Conservation (phyloP, 208 protist genomes). For the Angomonas desouzai region DNA sequence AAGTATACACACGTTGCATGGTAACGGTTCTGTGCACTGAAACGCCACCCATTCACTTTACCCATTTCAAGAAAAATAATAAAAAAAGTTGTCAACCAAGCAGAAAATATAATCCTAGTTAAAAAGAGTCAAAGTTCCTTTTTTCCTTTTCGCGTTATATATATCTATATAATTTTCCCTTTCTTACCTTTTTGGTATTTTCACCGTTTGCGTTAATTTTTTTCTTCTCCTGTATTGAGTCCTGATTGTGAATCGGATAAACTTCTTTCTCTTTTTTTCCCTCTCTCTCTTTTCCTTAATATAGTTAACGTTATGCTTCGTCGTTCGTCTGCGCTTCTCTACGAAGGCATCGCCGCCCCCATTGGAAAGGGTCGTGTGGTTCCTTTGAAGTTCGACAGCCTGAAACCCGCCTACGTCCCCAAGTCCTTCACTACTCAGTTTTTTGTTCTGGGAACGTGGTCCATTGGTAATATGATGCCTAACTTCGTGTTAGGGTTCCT, state of each 20-base stretch:
- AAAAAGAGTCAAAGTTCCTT: constrained; percentile 20
- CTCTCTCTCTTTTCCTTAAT: constrained; percentile 5
- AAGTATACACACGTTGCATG: no score
- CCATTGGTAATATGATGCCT: constrained; percentile 72
- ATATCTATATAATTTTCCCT: neutral
- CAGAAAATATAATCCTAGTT: neutral
- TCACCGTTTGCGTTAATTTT: no score
- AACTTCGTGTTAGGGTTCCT: constrained; percentile 72
- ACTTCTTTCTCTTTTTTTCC: neutral
- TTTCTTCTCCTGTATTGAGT: neutral
- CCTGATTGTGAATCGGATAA: no score
- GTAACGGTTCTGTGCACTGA: no score
- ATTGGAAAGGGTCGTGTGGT: constrained; percentile 80
- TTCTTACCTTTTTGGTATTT: no score
- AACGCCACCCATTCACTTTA: no score
- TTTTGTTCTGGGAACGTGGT: constrained; percentile 72
- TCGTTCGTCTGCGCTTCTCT: constrained; percentile 41
- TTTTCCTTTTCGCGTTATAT: constrained; percentile 4
- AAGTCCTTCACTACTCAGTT: constrained; percentile 79
- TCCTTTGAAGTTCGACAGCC: constrained; percentile 72
- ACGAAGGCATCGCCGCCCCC: constrained; percentile 52
- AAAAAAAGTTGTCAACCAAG: neutral
- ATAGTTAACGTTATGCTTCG: constrained; percentile 51
- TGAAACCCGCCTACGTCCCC: constrained; percentile 77
- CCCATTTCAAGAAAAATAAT: no score